Base-by-base conservation (phyloP, 2,329 filamentous ascomycete species). In the Neodidymelliopsis sp. region DNA sequence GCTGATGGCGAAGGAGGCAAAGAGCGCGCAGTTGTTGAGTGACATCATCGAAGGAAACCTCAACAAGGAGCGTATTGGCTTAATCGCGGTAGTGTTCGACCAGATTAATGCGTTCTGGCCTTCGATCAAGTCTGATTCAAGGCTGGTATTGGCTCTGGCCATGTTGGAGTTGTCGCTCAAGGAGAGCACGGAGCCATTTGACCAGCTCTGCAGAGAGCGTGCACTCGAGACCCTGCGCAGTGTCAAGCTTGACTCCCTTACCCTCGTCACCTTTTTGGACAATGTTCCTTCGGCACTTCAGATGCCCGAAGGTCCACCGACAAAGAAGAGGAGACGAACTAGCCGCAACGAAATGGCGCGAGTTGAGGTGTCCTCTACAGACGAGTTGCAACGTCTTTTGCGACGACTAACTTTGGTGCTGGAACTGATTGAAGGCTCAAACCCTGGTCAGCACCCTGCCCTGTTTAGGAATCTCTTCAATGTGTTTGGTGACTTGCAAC, bases 371-470 rank as follows among this genome's bases (percentile, higher is more conserved):
- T 84, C 86, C 55, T 82, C 86, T 46, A 84, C 85, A 24, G 79
- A 82, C 6, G 85, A 90, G 64, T 74, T 92, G 22, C 84, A 83
- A 56, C 80, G 81, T 36, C 82, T 87, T 6, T 81, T 97, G 54
- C 84, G 85, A 60, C 88, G 88, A 61, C 83, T 93, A 44, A 96
- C 92, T 0, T 86, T 96, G 65, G 89, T 97, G 9, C 79, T 97
- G 27, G 92, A 97, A 70, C 76, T 97, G 19, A 84, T 97, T 12
- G 92, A 97, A 67, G 84, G 84, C 37, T 93, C 91, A 2, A 82
- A 85, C 34, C 88, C 90, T 0, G 86, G 85, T 46, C 81, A 84
- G 22, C 89, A 96, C 67, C 84, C 89, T 0, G 84, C 90, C 63
- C 79, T 99, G 28, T 80, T 96, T 5, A 85, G 86, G 50, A 85